A percentile compares a stretch with the other conserved stretches of the same genome.
Conservation (phyloP, 2,329 filamentous ascomycete species). For the Colletotrichum trifolii region DNA sequence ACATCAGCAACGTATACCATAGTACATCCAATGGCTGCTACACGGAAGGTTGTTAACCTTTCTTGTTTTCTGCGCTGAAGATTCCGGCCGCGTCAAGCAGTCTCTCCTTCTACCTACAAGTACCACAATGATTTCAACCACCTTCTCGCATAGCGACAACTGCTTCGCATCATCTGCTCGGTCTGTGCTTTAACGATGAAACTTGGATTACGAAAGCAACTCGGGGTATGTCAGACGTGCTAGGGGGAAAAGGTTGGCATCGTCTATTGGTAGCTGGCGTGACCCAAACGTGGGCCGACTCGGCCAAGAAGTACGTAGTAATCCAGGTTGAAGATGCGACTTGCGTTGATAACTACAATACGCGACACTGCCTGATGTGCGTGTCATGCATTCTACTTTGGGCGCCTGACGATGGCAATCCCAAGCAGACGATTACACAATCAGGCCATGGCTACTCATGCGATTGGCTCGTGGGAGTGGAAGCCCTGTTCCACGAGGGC, state of each 20-base stretch:
- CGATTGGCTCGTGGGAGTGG: not conserved
- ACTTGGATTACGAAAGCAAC: too few species aligned
- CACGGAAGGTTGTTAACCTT: too few species aligned
- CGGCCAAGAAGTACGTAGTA: not conserved
- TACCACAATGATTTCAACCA: too few species aligned
- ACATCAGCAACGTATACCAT: too few species aligned
- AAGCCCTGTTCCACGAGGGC: not conserved
- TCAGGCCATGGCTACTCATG: not conserved
- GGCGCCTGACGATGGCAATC: not conserved
- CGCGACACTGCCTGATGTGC: constrained; percentile 19
- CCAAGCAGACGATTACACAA: not conserved
- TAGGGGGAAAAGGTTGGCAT: not conserved
- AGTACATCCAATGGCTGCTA: too few species aligned
- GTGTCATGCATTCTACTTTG: constrained; percentile 15
- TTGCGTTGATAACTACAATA: constrained; percentile 7
- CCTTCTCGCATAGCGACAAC: too few species aligned
- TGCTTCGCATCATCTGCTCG: too few species aligned
- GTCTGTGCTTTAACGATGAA: too few species aligned
- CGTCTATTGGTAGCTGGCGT: not conserved
- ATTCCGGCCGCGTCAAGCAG: too few species aligned
- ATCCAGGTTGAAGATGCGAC: not conserved
- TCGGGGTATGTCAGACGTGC: too few species aligned
- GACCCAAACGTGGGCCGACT: not conserved
- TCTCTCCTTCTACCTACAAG: too few species aligned
- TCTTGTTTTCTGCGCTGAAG: too few species aligned